phyloP scores from a whole-genome alignment of 768 basidiomycete species.

The Obba rivulosa region DNA sequence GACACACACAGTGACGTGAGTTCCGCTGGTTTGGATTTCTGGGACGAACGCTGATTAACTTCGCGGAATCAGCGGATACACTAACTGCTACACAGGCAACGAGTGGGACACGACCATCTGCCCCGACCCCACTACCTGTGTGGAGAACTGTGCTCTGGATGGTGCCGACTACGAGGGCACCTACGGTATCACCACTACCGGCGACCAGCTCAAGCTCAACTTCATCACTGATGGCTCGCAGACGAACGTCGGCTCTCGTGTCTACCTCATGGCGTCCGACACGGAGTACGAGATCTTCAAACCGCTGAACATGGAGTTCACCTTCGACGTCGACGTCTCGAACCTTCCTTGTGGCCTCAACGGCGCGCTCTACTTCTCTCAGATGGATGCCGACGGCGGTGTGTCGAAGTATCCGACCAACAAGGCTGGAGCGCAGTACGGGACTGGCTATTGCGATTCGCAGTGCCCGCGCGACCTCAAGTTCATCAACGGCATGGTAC shows the following conservation, averaged over 20 bases:
- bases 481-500: slow-evolving; percentile 45
- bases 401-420: slow-evolving; percentile 39
- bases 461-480: slow-evolving; percentile 51
- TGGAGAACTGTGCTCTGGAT: slow-evolving; percentile 30
- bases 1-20: slow-evolving; percentile 16
- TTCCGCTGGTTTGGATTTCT: too few species aligned
- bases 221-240: slow-evolving; percentile 35
- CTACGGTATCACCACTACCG: slow-evolving; percentile 48
- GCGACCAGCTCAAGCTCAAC: slow-evolving; percentile 41
- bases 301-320: slow-evolving; percentile 47
- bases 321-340: slow-evolving; percentile 52
- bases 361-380: slow-evolving; percentile 51
- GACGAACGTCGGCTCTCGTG: slow-evolving; percentile 22
- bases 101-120: slow-evolving; percentile 28
- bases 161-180: slow-evolving; percentile 33
- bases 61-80: slow-evolving; percentile 12
- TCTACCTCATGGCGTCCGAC: slow-evolving; percentile 44
- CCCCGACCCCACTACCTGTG: slow-evolving; percentile 26
- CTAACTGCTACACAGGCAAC: slow-evolving; percentile 33
- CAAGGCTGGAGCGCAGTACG: slow-evolving; percentile 52
- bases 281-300: slow-evolving; percentile 40
- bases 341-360: slow-evolving; percentile 52
- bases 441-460: slow-evolving; percentile 57
- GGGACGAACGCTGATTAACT: not conserved
- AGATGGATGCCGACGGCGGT: slow-evolving; percentile 53